A percentile compares a stretch with the other conserved stretches of the same genome.
These are phyloP conservation scores for Telfairia occidentalis DNA, from an alignment of 331 rosid species.

Conservation along the genomic window DNA sequence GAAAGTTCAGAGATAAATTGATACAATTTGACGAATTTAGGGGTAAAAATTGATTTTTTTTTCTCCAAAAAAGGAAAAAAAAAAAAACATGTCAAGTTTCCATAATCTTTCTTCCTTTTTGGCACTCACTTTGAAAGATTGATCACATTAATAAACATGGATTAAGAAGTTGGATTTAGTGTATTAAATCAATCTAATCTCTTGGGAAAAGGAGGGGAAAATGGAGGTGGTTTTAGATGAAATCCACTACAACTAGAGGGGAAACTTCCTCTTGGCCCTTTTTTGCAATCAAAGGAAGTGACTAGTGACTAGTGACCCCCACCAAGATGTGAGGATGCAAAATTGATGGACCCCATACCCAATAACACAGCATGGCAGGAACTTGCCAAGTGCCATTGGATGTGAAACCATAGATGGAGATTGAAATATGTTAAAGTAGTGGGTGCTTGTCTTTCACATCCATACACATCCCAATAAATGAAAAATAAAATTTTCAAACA, in stretches of 20 bases:
- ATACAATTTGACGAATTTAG: no score
- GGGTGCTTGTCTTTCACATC: conserved; percentile 1
- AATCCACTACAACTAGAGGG: conserved; percentile 7
- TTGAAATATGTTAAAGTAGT: neutral
- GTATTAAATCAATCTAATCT: neutral
- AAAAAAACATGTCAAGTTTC: neutral
- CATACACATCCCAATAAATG: neutral
- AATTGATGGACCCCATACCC: conserved; percentile 10
- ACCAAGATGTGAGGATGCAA: conserved; percentile 1
- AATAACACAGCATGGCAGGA: neutral
- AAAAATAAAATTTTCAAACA: no score
- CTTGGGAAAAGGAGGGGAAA: neutral
- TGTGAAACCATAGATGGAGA: neutral
- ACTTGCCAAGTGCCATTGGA: conserved; percentile 1
- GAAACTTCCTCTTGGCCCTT: neutral
- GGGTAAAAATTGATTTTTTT: no score
- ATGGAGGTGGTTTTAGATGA: neutral
- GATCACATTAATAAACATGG: neutral
- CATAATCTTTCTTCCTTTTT: neutral
- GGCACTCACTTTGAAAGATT: neutral
- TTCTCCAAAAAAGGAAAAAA: neutral
- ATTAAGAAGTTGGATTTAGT: neutral
- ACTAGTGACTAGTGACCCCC: conserved; percentile 7
- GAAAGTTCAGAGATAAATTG: no score
- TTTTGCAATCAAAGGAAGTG: neutral